Conservation (phyloP, 2,329 filamentous ascomycete genomes). For the Chaetomiaceae sp. region DNA sequence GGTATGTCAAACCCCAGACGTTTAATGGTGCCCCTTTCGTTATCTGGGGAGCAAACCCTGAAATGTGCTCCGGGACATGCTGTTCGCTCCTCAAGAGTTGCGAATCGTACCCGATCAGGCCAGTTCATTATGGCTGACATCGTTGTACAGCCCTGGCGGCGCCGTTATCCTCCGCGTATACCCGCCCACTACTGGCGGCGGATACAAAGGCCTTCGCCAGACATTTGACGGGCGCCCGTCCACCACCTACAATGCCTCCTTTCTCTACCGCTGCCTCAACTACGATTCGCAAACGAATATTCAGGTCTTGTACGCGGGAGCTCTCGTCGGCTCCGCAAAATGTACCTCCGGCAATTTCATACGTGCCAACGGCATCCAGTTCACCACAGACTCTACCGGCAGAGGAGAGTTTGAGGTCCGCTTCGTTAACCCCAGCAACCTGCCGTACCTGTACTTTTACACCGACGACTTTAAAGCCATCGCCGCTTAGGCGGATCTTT, state of each 20-base stretch:
- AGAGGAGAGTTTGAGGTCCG: not conserved
- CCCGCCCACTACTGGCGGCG: slow-evolving; percentile 12
- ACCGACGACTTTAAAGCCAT: not conserved
- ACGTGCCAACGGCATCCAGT: not conserved
- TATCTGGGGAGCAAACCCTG: no score
- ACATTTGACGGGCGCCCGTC: slow-evolving; percentile 16
- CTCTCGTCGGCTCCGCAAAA: not conserved
- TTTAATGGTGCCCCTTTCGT: no score
- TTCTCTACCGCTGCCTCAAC: slow-evolving; percentile 23
- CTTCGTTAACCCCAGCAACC: not conserved
- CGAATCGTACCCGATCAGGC: no score
- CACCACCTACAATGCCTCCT: slow-evolving; percentile 19
- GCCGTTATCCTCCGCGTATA: slow-evolving; percentile 16
- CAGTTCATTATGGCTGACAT: no score
- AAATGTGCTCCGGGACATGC: no score
- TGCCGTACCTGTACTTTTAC: not conserved
- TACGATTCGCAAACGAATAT: slow-evolving; percentile 9
- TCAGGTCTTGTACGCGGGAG: not conserved
- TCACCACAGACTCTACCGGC: not conserved
- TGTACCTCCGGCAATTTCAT: not conserved
- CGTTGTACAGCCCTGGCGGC: slow-evolving; percentile 17
- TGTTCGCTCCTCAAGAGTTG: no score
- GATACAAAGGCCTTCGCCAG: slow-evolving; percentile 10
- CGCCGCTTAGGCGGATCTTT: no score
- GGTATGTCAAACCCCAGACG: not conserved